phyloP scores from a whole-genome alignment of 257 asterid species.

The Thymus quinquecostatus region DNA sequence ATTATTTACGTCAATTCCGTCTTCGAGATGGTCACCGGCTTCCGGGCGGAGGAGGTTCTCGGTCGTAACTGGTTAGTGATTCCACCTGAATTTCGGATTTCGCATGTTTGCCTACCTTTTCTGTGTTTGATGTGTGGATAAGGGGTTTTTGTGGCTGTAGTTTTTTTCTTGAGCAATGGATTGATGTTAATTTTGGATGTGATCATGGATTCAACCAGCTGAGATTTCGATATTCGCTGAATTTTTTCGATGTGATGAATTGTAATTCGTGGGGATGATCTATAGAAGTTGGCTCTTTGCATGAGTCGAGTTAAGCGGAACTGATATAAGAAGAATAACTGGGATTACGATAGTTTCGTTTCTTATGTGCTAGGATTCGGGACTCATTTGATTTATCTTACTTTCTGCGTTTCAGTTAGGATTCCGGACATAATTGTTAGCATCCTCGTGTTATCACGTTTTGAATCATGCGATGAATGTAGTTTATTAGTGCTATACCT shows the following conservation, averaged over 20 bases:
- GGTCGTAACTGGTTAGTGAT: constrained; percentile 80
- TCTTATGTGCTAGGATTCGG: not conserved
- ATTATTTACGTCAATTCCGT: constrained; percentile 88
- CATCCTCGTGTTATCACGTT: too few relatives aligned
- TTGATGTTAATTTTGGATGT: constrained; percentile 4
- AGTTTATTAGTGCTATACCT: too few relatives aligned
- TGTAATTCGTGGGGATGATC: constrained; percentile 12
- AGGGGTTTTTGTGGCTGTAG: constrained; percentile 8
- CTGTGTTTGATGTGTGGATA: constrained; percentile 12
- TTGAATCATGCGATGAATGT: too few relatives aligned
- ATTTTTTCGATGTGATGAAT: too few relatives aligned
- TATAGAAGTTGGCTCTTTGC: constrained; percentile 5
- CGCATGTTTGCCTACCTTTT: not conserved
- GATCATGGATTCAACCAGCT: constrained; percentile 8
- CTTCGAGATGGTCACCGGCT: constrained; percentile 90
- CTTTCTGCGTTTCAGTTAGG: constrained; percentile 22
- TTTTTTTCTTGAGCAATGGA: not conserved
- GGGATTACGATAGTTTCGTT: constrained; percentile 9
- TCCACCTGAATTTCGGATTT: constrained; percentile 19
- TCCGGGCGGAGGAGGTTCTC: constrained; percentile 89
- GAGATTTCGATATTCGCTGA: constrained; percentile 6
- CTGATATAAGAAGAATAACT: constrained; percentile 1
- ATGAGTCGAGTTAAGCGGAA: not conserved
- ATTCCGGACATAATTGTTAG: too few relatives aligned
- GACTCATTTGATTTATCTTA: not conserved